These are phyloP conservation scores for Rhexocercosporidium sp. DNA, from an alignment of 2,329 filamentous ascomycete species.

Conservation along the genomic window DNA sequence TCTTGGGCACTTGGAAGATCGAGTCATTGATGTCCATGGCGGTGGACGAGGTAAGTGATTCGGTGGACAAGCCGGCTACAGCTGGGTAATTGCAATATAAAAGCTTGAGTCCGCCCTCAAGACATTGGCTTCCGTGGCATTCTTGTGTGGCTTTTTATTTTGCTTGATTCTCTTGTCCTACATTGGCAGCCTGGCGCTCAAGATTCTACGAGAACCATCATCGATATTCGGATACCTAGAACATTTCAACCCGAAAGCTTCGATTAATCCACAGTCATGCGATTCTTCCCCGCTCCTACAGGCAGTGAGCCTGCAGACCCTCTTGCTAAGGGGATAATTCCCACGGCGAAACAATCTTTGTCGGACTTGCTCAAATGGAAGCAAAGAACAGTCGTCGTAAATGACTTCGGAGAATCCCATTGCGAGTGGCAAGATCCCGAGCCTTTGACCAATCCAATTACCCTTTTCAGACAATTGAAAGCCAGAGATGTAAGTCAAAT, in stretches of 20 bases:
- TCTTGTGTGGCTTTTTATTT: slow-evolving; percentile 1
- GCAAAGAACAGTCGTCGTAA: slow-evolving; percentile 71
- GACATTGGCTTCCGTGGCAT: background rate
- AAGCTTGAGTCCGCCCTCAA: slow-evolving; percentile 7
- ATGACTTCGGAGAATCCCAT: slow-evolving; percentile 66
- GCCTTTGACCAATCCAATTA: slow-evolving; percentile 71
- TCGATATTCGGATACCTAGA: background rate
- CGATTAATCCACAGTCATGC: background rate
- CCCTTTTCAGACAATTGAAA: slow-evolving; percentile 66
- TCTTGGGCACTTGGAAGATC: slow-evolving; percentile 8
- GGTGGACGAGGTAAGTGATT: background rate
- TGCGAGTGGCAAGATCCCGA: slow-evolving; percentile 73
- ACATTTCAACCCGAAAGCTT: background rate
- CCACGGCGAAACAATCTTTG: slow-evolving; percentile 68
- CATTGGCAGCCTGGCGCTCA: slow-evolving; percentile 13
- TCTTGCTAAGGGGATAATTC: slow-evolving; percentile 66
- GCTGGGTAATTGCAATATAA: slow-evolving; percentile 7
- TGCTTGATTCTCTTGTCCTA: slow-evolving; percentile 12
- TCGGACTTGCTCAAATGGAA: slow-evolving; percentile 75
- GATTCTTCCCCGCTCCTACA: slow-evolving; percentile 15
- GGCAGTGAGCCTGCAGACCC: slow-evolving; percentile 60
- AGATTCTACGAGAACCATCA: background rate
- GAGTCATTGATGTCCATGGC: background rate
- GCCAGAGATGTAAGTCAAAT: slow-evolving; percentile 51
- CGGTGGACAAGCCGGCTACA: background rate